A percentile compares a stretch with the other conserved stretches of the same genome.
Evolutionary conservation across 371 early-diverging fungal species (phyloP).

Genomic region (Mucor lusitanicus): DNA sequence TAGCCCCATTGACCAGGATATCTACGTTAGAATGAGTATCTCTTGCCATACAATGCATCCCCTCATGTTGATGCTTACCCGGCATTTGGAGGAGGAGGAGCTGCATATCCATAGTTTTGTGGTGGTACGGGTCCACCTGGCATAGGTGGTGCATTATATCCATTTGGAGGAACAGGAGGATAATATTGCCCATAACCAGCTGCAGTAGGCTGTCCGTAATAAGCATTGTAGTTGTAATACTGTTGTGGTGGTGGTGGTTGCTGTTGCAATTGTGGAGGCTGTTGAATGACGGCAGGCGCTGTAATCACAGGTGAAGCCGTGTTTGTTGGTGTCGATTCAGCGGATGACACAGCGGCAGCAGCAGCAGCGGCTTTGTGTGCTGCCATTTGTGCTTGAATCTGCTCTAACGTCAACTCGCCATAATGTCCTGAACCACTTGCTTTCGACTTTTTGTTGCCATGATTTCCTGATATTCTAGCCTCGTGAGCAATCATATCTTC

Average conservation of each 20-base stretch:
- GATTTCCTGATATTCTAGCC: constrained; percentile 37
- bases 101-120: constrained; percentile 9
- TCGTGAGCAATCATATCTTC: constrained; percentile 77
- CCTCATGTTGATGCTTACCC: constrained; percentile 14
- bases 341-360: neutral
- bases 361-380: constrained; percentile 31
- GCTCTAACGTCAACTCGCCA: constrained; percentile 42
- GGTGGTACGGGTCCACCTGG: neutral
- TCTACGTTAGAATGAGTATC: neutral
- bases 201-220: constrained; percentile 4
- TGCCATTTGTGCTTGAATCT: constrained; percentile 43
- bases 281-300: constrained; percentile 5
- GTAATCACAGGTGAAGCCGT: constrained; percentile 1
- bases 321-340: neutral
- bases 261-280: constrained; percentile 1
- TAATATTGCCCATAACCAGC: constrained; percentile 12
- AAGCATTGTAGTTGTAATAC: neutral
- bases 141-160: constrained; percentile 22
- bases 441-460: constrained; percentile 28
- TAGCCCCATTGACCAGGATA: constrained; percentile 10
- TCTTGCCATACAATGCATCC: neutral
- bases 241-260: neutral
- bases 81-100: constrained; percentile 13
- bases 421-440: constrained; percentile 37
- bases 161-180: constrained; percentile 24